A percentile compares a stretch with the other conserved stretches of the same genome.
Evolutionary conservation across 768 basidiomycete species (phyloP).

Genomic region (Boletus rufocinnamomeus): DNA sequence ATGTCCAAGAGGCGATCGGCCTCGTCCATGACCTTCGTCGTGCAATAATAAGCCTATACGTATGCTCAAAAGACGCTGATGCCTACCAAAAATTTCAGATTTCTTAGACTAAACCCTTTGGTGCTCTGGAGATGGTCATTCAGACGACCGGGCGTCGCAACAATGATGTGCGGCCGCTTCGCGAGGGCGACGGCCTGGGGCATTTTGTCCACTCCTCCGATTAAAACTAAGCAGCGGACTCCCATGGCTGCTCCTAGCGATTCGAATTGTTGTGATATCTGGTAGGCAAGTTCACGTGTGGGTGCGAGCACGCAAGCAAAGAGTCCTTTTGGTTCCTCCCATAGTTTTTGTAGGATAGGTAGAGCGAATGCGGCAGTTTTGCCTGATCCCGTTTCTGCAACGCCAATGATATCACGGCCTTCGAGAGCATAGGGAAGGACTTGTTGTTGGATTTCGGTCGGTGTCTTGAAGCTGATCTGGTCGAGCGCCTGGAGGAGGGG

Average conservation of each 20-base stretch:
- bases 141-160: constrained; percentile 92
- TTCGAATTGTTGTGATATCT: constrained; percentile 97
- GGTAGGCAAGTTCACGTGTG: constrained; percentile 97
- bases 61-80: not conserved
- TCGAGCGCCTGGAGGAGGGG: constrained; percentile 86
- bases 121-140: constrained; percentile 96
- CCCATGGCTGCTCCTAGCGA: constrained; percentile 91
- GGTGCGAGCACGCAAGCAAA: constrained; percentile 95
- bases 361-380: constrained; percentile 98
- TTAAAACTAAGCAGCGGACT: constrained; percentile 85
- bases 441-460: constrained; percentile 89
- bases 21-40: constrained; percentile 87
- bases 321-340: constrained; percentile 92
- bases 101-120: constrained; percentile 90
- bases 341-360: constrained; percentile 93
- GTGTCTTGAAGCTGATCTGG: constrained; percentile 77
- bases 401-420: constrained; percentile 95
- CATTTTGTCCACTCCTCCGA: constrained; percentile 95
- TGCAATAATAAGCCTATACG: constrained; percentile 1
- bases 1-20: constrained; percentile 94
- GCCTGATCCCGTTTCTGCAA: constrained; percentile 97
- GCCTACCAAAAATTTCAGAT: constrained; percentile 84
- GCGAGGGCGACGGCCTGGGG: constrained; percentile 89
- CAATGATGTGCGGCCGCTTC: constrained; percentile 91
- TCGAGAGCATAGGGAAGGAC: constrained; percentile 84